Conservation (phyloP, 2,329 filamentous ascomycete species). For the Colletotrichum shisoi region DNA sequence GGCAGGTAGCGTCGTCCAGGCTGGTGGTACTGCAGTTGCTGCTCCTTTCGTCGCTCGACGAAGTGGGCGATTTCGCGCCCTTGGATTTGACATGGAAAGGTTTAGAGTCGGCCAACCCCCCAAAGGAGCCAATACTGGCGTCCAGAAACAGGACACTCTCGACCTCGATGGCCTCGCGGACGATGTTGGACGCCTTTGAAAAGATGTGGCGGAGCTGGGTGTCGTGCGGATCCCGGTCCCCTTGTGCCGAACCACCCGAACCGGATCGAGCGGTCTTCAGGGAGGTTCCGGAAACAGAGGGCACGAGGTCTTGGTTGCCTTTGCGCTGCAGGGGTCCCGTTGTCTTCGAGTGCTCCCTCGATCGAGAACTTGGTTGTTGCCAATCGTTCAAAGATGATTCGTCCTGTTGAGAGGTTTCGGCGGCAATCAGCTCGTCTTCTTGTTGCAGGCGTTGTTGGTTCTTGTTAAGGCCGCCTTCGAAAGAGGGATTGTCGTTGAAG, state of each 20-base stretch:
- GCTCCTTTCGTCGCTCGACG: constrained; percentile 41
- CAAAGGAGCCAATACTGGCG: constrained; percentile 43
- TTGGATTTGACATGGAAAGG: background rate
- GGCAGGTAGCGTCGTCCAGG: constrained; percentile 40
- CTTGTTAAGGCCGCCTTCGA: constrained; percentile 39
- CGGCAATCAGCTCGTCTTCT: constrained; percentile 46
- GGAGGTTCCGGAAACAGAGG: background rate
- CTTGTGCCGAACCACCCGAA: constrained; percentile 27
- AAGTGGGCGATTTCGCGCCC: constrained; percentile 29
- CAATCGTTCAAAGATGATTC: background rate
- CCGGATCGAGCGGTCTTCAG: constrained; percentile 44
- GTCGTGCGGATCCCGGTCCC: background rate
- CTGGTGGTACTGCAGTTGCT: background rate
- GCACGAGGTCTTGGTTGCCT: background rate
- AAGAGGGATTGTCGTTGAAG: constrained; percentile 23
- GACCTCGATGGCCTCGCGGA: constrained; percentile 53
- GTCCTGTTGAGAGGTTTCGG: constrained; percentile 39
- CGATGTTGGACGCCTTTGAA: constrained; percentile 55
- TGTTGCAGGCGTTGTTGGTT: constrained; percentile 33
- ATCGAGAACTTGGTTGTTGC: background rate
- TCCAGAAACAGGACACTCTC: constrained; percentile 37
- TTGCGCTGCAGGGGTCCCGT: no score
- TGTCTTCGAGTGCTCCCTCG: background rate
- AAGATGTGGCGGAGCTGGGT: constrained; percentile 47
- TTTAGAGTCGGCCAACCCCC: constrained; percentile 42